Base-by-base conservation (phyloP, 345 rosid species). In the Psidium guajava region DNA sequence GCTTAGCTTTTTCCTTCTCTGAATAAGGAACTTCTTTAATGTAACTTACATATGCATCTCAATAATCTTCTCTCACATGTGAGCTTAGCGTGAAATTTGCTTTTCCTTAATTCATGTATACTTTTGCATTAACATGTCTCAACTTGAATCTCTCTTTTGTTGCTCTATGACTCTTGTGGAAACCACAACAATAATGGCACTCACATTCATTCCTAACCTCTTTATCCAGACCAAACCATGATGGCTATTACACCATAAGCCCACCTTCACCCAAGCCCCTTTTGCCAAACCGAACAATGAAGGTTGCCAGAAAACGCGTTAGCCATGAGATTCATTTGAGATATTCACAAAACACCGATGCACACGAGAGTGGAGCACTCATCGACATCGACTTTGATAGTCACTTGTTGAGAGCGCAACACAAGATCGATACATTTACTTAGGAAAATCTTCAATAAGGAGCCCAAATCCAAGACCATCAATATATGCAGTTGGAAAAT, bases 391-490 rank as follows among this genome's bases (percentile, higher is more conserved):
- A 32, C 2, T 69, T 14, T 61, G 20, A 32, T 69, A 69, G 1
- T 3, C 47, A 4, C 4, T 64, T 32, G 6, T 32, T 32, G 3
- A 32, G 24, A 9, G 24, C 1, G 0, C 0, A 69, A 0, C 16
- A 18, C 6, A 32, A 69, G 24, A 18, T 0, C 0, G 0, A 16
- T 69, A 69, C 5, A 3, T 8, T 10, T 32, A 32, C 0, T 18
- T 32, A 21, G 1, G 1, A 5, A 69, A 11, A 18, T 32, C 5
- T 1, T 11, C 6, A 8, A 16, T 11, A 8, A 1, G 1, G 24
- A 32, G 47, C 4, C 6, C 0, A 32, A 16, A 10, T 69, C 47
- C 0, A 32, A 0, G 12, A 12, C 14, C 0, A 1, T 32, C 21
- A 69, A 69, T 6, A 32, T 18, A 16, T 7, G 40, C 0, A 32